phyloP scores from a whole-genome alignment of 371 early-diverging fungal genomes.

The Fennellomyces sp. region DNA sequence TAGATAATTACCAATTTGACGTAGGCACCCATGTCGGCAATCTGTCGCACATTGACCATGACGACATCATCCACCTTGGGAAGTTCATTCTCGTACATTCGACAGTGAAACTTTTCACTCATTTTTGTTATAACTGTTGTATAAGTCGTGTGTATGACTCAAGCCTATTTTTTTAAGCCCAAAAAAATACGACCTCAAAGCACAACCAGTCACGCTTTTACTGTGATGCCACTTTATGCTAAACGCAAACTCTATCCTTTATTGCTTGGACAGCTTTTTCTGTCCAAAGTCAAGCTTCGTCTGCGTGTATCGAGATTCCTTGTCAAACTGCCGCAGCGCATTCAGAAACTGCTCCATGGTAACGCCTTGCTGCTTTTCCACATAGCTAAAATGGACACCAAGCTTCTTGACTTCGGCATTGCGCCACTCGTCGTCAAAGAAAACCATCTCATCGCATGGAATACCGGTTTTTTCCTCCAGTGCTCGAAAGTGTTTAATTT shows the following conservation, averaged over 20 bases:
- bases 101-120: constrained; percentile 66
- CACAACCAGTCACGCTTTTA: no score
- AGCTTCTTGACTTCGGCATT: constrained; percentile 43
- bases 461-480: constrained; percentile 42
- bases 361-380: constrained; percentile 32
- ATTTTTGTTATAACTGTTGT: constrained; percentile 15
- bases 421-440: constrained; percentile 61
- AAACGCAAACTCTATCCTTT: no score
- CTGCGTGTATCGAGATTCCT: constrained; percentile 25
- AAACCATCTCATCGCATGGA: constrained; percentile 52
- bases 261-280: no score
- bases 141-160: background rate
- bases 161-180: background rate
- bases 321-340: constrained; percentile 26
- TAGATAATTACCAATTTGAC: constrained; percentile 77
- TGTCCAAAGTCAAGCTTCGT: constrained; percentile 23
- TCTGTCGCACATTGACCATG: constrained; percentile 97
- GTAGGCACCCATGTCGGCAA: constrained; percentile 98
- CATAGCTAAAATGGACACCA: constrained; percentile 37
- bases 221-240: no score
- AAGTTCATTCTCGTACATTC: constrained; percentile 95
- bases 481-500: constrained; percentile 43
- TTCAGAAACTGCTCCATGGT: constrained; percentile 32
- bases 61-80: constrained; percentile 99
- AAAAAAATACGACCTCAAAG: no score